Evolutionary conservation across 768 basidiomycete species (phyloP).

Genomic region (Hydnomerulius pinastri): DNA sequence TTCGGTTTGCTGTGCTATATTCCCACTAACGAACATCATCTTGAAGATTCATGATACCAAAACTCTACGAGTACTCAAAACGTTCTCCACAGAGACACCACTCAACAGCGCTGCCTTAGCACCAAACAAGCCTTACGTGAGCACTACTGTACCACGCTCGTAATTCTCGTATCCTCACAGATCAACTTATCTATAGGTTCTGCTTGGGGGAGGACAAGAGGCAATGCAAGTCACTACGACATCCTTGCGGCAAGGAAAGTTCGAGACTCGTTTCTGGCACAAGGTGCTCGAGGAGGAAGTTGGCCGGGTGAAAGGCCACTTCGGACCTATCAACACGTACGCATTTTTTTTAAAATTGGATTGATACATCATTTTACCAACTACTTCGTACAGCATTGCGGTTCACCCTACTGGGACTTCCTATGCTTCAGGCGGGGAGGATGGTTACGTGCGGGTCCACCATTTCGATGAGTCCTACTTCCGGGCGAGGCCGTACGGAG

Average conservation of each 20-base stretch:
- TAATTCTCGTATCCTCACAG: not conserved
- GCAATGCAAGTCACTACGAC: conserved; percentile 98
- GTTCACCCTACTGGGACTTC: conserved; percentile 85
- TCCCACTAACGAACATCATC: not conserved
- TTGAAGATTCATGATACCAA: conserved; percentile 84
- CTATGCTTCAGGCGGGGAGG: conserved; percentile 96
- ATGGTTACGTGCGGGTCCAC: conserved; percentile 90
- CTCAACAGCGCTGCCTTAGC: conserved; percentile 91
- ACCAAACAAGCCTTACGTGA: conserved; percentile 80
- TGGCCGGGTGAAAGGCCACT: conserved; percentile 96
- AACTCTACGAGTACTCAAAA: conserved; percentile 89
- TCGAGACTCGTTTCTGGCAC: conserved; percentile 99
- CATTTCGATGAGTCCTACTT: conserved; percentile 96
- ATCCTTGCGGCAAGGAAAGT: conserved; percentile 91
- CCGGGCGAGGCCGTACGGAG: conserved; percentile 88
- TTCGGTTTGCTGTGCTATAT: not conserved
- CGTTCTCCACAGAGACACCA: conserved; percentile 90
- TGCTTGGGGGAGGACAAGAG: conserved; percentile 96
- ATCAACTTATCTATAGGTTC: conserved; percentile 48
- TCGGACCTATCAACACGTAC: conserved; percentile 94
- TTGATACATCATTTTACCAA: conserved; percentile 1
- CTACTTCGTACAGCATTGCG: conserved; percentile 64
- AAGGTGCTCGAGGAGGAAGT: conserved; percentile 96
- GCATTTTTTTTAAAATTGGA: conserved; percentile 33
- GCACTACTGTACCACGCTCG: conserved; percentile 16